These are phyloP conservation scores for Neurospora africana DNA, from an alignment of 495 filamentous ascomycete genomes.

Conservation along the genomic window DNA sequence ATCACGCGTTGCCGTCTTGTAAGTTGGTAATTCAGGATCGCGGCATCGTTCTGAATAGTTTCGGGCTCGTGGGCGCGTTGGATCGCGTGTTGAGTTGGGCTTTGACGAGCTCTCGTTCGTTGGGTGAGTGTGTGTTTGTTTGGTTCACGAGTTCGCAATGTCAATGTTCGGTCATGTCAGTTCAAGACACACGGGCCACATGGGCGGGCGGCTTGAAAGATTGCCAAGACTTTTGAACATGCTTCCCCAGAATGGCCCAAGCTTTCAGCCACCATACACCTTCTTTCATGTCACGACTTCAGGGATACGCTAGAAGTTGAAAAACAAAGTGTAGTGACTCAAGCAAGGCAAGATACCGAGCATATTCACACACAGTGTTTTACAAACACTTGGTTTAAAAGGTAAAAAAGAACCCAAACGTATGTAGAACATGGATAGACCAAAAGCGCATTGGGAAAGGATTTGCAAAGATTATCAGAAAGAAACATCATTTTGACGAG, in stretches of 20 bases:
- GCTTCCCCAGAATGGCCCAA: not conserved
- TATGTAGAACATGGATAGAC: not conserved
- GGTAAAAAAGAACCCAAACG: not conserved
- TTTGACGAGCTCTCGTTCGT: not conserved
- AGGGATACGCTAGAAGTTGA: not conserved
- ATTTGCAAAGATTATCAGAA: not conserved
- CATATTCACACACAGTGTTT: not conserved
- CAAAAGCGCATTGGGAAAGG: not conserved
- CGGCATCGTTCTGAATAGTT: not conserved
- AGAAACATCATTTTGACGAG: not conserved
- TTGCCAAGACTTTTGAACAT: not conserved
- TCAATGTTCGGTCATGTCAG: not conserved
- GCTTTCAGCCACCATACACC: not conserved
- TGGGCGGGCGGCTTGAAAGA: not conserved
- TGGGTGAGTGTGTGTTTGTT: not conserved
- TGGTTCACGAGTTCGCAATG: not conserved
- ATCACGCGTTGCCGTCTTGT: constrained; percentile 24
- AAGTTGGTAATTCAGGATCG: constrained; percentile 8
- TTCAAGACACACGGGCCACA: not conserved
- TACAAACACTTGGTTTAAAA: not conserved
- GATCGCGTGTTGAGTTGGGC: not conserved
- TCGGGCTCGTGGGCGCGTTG: constrained; percentile 12
- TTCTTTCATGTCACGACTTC: not conserved
- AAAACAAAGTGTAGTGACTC: not conserved
- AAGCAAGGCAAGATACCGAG: not conserved